Base-by-base conservation (phyloP, 1,139 yeast species). In the Yamadazyma atlantica region DNA sequence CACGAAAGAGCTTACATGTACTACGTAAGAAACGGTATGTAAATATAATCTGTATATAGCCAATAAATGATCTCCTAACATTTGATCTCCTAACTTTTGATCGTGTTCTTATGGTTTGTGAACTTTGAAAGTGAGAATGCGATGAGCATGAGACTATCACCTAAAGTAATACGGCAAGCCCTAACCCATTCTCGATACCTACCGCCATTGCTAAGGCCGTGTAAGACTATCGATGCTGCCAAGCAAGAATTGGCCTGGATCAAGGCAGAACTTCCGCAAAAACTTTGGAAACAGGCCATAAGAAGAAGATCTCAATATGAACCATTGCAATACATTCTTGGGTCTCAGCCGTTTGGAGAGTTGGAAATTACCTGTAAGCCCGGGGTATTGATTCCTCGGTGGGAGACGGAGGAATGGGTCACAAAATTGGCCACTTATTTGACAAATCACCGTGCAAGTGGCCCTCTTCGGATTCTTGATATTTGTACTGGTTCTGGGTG, bases 1-100 rank as follows among this genome's bases (percentile, higher is more conserved):
- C 97, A 92, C 57, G 95, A 90, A 66, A 81, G 96, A 62, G 96
- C 97, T 29, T 90, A 86, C 72, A 86, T 89, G 95, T 89, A 84
- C 77, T 92, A 92, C 64, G 81, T 81, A 42, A 82, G 94, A 70
- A 83, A 80, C 57, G 86, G 87, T 50, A 69, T 78, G 80, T 81
- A 64, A 41, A 33, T 34, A 41, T 34, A n/a, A n/a, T n/a, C n/a
- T 41, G 44, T 45, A 39, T 32, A 41, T 37, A 42, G 8, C 9
- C 9, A 19, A 19, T 19, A 19, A 19, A 19, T 6, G 22, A 19
- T n/a, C n/a, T n/a, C n/a, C n/a, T n/a, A n/a, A n/a, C n/a, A n/a
- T n/a, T n/a, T n/a, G n/a, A n/a, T n/a, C n/a, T n/a, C n/a, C n/a
- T n/a, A n/a, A n/a, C n/a, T n/a, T n/a, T n/a, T n/a, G n/a, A n/a